Evolutionary conservation across 2,329 filamentous ascomycete species (phyloP).

Genomic region (Coniella vitis): DNA sequence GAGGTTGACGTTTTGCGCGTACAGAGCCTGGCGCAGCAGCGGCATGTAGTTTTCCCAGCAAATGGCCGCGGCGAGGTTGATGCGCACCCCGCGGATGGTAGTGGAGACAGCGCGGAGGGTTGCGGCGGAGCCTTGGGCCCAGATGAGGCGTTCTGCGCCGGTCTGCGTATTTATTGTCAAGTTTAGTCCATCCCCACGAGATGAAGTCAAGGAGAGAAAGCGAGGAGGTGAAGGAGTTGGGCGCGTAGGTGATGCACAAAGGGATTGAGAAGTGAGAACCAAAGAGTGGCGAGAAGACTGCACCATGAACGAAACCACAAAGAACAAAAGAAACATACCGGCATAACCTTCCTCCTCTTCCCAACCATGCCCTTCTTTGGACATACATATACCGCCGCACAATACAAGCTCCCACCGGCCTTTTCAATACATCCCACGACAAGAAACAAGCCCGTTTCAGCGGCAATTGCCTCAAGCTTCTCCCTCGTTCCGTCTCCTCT

Average conservation of each 20-base stretch:
- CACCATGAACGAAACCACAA: not conserved
- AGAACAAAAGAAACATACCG: conserved; percentile 43
- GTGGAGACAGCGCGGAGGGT: conserved; percentile 76
- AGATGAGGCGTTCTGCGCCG: conserved; percentile 73
- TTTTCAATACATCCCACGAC: conserved; percentile 75
- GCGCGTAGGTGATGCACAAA: too few species aligned
- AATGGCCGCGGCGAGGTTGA: conserved; percentile 81
- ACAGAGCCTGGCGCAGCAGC: conserved; percentile 73
- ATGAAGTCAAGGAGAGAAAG: too few species aligned
- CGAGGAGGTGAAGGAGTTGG: not conserved
- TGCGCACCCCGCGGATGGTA: conserved; percentile 66
- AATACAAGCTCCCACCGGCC: conserved; percentile 77
- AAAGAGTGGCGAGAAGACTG: too few species aligned
- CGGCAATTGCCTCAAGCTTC: conserved; percentile 67
- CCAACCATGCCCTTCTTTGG: conserved; percentile 66
- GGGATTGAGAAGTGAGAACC: too few species aligned
- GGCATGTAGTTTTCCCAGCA: conserved; percentile 99
- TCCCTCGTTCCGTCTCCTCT: conserved; percentile 63
- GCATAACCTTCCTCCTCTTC: conserved; percentile 89
- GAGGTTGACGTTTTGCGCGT: conserved; percentile 84
- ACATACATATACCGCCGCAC: conserved; percentile 74
- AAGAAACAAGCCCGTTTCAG: conserved; percentile 73
- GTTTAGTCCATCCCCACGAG: too few species aligned
- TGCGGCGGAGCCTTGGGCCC: conserved; percentile 76
- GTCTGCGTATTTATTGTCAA: too few species aligned